A percentile compares a stretch with the other conserved stretches of the same genome.
Conservation (phyloP, 2,329 filamentous ascomycete genomes). For the Talaromyces pinophilus region DNA sequence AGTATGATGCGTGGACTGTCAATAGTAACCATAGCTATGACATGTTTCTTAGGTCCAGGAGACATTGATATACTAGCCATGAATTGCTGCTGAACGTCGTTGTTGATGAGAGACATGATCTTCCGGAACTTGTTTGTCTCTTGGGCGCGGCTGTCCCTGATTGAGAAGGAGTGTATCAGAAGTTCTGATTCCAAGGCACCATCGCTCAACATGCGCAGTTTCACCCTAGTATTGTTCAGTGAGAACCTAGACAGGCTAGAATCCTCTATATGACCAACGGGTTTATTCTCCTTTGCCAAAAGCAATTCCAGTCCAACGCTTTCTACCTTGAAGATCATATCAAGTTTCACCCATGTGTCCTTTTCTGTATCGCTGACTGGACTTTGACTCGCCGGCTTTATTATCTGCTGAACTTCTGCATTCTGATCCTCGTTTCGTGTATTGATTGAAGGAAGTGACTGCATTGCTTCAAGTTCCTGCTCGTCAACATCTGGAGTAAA, state of each 20-base stretch:
- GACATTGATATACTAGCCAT: slow-evolving; percentile 97
- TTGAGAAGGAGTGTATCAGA: slow-evolving; percentile 90
- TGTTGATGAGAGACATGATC: slow-evolving; percentile 97
- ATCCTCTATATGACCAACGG: slow-evolving; percentile 73
- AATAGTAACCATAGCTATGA: slow-evolving; percentile 89
- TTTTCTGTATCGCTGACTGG: slow-evolving; percentile 70
- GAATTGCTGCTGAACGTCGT: slow-evolving; percentile 87
- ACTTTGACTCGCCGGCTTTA: slow-evolving; percentile 56
- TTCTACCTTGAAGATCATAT: slow-evolving; percentile 84
- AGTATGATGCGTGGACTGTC: slow-evolving; percentile 95
- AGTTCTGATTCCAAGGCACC: slow-evolving; percentile 90
- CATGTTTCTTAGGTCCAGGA: slow-evolving; percentile 73
- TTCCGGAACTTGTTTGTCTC: slow-evolving; percentile 95
- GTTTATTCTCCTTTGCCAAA: slow-evolving; percentile 70
- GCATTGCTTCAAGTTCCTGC: slow-evolving; percentile 70
- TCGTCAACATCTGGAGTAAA: slow-evolving; percentile 75
- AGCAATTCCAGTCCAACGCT: slow-evolving; percentile 88
- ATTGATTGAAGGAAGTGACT: slow-evolving; percentile 65
- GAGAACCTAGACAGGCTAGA: slow-evolving; percentile 93
- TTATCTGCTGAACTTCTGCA: slow-evolving; percentile 28
- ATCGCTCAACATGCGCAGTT: slow-evolving; percentile 90
- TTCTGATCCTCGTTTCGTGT: slow-evolving; percentile 49
- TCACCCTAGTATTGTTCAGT: slow-evolving; percentile 86
- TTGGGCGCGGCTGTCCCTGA: slow-evolving; percentile 82
- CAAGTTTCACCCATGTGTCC: slow-evolving; percentile 87